Evolutionary conservation across 768 basidiomycete genomes (phyloP), one percentile per base, ranked within the genome.

Genomic region (Pholiota conissans): DNA sequence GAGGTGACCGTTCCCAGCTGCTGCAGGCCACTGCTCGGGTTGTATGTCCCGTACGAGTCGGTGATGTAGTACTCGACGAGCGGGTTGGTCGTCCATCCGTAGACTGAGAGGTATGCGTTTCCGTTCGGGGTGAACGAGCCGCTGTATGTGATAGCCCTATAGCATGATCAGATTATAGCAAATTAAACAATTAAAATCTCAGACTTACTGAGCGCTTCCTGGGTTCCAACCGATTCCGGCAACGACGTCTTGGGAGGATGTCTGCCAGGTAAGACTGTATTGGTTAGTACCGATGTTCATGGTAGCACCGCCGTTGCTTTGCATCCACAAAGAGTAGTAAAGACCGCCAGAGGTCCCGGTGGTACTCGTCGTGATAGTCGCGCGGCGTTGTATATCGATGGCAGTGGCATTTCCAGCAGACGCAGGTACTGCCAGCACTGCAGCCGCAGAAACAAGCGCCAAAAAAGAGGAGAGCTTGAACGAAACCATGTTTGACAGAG

Each of bases 41-140:
- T 74, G 67, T 74, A 76, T 40, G 63, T 63, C 37, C 76, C 78
- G 61, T 66, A 79, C n/a, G 67, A 70, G 49, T 81, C 79, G 53
- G 72, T 62, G 61, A 81, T 73, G 71, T 79, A 79, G 71, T 79
- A 81, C 58, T 81, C 78, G 63, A 79, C 66, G 63, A 79, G 76
- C 1, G 77, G 75, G 66, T 65, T 73, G n/a, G 68, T 69, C 5
- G 76, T 77, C 79, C 79, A 80, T 46, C 79, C 79, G 58, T 78
- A 79, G 54, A 81, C 69, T 46, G 78, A 72, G 27, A 79, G 71
- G 66, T 77, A 78, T 56, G 65, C 64, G 66, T 77, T 79, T 8
- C 77, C 77, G 58, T 70, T 69, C 22, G 74, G 74, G 22, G 63
- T 61, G 66, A 68, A 76, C 27, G 63, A 72, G 46, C 69, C 77